These are phyloP conservation scores for Aspergillus luchuensis DNA, from an alignment of 2,329 filamentous ascomycete genomes.

Conservation along the genomic window DNA sequence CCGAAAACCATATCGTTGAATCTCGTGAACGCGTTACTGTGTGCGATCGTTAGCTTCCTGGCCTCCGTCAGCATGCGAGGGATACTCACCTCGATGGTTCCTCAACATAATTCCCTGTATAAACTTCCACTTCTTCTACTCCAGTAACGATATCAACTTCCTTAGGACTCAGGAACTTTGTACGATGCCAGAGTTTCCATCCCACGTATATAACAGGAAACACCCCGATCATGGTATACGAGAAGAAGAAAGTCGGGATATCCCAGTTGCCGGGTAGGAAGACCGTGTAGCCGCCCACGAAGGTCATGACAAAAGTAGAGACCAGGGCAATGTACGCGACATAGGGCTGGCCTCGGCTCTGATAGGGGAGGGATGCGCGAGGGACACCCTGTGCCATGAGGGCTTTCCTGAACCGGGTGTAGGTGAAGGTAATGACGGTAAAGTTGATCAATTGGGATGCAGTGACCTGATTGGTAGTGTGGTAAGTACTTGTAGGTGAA, in stretches of 20 bases:
- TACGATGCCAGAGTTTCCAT: slow-evolving; percentile 72
- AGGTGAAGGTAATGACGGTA: slow-evolving; percentile 68
- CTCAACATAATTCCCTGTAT: slow-evolving; percentile 62
- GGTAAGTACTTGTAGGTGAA: too few relatives aligned
- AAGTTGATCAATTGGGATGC: slow-evolving; percentile 76
- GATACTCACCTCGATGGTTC: slow-evolving; percentile 54
- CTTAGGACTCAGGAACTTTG: slow-evolving; percentile 57
- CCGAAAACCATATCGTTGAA: slow-evolving; percentile 25
- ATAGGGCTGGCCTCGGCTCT: slow-evolving; percentile 69
- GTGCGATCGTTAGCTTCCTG: slow-evolving; percentile 7
- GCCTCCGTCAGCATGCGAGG: not conserved
- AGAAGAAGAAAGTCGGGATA: slow-evolving; percentile 71
- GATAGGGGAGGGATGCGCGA: slow-evolving; percentile 69
- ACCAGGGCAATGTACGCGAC: slow-evolving; percentile 67
- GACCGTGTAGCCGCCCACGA: slow-evolving; percentile 74
- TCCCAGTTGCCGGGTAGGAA: slow-evolving; percentile 72
- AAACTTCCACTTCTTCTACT: slow-evolving; percentile 68
- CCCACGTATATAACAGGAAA: slow-evolving; percentile 69
- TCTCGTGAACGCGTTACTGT: slow-evolving; percentile 29
- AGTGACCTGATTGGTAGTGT: slow-evolving; percentile 52
- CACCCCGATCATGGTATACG: slow-evolving; percentile 72
- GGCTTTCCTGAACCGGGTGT: slow-evolving; percentile 71
- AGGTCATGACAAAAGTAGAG: slow-evolving; percentile 69
- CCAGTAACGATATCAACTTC: slow-evolving; percentile 66
- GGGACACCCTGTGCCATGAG: slow-evolving; percentile 69